Conservation (phyloP, 2,329 filamentous ascomycete species). For the Fusarium annulatum region DNA sequence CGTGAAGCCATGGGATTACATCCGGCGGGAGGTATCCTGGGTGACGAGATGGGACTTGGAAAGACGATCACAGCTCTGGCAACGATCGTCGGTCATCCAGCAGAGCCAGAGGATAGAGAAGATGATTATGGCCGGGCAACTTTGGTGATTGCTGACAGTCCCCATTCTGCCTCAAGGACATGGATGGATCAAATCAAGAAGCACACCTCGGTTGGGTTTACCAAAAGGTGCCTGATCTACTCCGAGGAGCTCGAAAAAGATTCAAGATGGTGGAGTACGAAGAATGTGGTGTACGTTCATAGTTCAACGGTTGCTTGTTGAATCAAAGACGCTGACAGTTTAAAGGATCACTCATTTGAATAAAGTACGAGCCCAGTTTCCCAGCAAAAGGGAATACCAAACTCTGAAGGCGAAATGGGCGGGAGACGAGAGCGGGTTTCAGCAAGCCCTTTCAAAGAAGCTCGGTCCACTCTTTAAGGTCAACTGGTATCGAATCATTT, state of each 20-base stretch:
- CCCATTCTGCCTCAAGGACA: rapidly evolving
- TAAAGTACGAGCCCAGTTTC: slow-evolving; percentile 9
- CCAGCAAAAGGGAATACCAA: not conserved
- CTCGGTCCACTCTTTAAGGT: slow-evolving; percentile 41
- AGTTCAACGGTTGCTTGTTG: rapidly evolving
- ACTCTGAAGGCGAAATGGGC: not conserved
- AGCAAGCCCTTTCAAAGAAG: slow-evolving; percentile 55
- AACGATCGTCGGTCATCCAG: slow-evolving; percentile 72
- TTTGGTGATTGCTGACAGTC: slow-evolving; percentile 43
- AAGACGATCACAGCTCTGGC: slow-evolving; percentile 80
- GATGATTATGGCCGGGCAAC: slow-evolving; percentile 51
- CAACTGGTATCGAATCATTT: slow-evolving; percentile 62
- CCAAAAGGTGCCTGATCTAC: rapidly evolving
- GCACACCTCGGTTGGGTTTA: rapidly evolving
- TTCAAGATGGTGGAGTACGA: not conserved
- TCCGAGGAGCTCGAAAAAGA: rapidly evolving
- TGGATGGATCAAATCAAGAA: not conserved
- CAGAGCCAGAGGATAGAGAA: slow-evolving; percentile 50
- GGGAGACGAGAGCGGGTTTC: slow-evolving; percentile 31
- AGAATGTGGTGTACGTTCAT: not conserved
- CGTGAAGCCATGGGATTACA: slow-evolving; percentile 54
- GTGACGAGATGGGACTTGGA: slow-evolving; percentile 73
- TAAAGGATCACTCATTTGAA: not conserved
- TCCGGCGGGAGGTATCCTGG: slow-evolving; percentile 69
- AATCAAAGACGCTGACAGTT: not conserved